phyloP scores from a whole-genome alignment of 75 land plant species.

The Sequoia sempervirens region DNA sequence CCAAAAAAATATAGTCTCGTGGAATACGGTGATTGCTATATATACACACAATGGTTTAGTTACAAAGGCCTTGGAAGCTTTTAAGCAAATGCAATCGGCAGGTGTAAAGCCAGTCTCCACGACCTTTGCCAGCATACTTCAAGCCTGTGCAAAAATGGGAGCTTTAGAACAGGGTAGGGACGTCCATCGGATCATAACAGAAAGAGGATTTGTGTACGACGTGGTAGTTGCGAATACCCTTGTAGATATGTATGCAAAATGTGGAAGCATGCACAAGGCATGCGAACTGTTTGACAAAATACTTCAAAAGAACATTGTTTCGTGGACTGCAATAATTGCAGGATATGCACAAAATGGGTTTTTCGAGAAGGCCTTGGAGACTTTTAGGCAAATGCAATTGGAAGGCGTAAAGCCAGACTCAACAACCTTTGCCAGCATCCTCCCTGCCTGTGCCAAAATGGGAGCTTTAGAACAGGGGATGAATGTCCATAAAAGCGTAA shows the following conservation, averaged over 20 bases:
- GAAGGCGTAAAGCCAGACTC: background rate
- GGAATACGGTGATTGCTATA: conserved; percentile 17
- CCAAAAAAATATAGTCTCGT: conserved; percentile 10
- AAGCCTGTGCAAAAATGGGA: conserved; percentile 16
- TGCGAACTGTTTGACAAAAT: conserved; percentile 12
- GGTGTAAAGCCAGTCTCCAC: background rate
- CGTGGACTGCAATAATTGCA: conserved; percentile 17
- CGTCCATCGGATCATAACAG: conserved; percentile 11
- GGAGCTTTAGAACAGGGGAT: background rate
- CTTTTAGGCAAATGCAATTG: conserved; percentile 14
- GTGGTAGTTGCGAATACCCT: conserved; percentile 5
- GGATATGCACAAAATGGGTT: conserved; percentile 18
- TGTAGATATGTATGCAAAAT: conserved; percentile 22
- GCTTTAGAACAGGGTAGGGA: conserved; percentile 7
- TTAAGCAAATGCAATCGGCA: conserved; percentile 12
- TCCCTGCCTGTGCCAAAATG: background rate
- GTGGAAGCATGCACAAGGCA: conserved; percentile 13
- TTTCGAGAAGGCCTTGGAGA: conserved; percentile 9
- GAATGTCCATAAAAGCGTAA: background rate
- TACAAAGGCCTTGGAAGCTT: conserved; percentile 11
- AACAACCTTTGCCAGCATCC: background rate
- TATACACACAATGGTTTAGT: conserved; percentile 15
- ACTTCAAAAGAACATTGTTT: conserved; percentile 4
- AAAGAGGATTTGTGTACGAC: background rate
- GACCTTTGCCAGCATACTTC: conserved; percentile 10